Conservation (phyloP, 2,329 filamentous ascomycete genomes). For the Gyromitra esculenta region DNA sequence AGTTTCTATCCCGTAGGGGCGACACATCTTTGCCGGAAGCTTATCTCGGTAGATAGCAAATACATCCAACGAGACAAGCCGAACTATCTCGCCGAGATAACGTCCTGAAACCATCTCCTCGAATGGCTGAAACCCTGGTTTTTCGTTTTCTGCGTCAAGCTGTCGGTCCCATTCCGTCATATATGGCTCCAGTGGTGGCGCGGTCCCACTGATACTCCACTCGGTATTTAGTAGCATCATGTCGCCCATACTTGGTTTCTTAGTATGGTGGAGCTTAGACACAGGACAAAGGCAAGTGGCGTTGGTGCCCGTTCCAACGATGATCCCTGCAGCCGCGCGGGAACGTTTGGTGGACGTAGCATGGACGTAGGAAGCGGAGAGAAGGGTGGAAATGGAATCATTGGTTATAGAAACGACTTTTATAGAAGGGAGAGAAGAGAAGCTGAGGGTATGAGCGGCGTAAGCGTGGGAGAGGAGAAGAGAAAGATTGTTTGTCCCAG, state of each 20-base stretch:
- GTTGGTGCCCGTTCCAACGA: slow-evolving; percentile 74
- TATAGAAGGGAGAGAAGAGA: slow-evolving; percentile 63
- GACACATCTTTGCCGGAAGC: slow-evolving; percentile 67
- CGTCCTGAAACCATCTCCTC: slow-evolving; percentile 72
- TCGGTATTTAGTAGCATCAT: slow-evolving; percentile 53
- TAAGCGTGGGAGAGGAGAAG: slow-evolving; percentile 69
- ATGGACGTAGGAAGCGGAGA: slow-evolving; percentile 71
- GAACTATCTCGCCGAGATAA: slow-evolving; percentile 73
- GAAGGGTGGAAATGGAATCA: slow-evolving; percentile 73
- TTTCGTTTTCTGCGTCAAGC: slow-evolving; percentile 66
- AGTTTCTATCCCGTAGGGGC: slow-evolving; percentile 69
- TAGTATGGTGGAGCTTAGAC: slow-evolving; percentile 62
- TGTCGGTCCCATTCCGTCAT: slow-evolving; percentile 69
- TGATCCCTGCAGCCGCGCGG: slow-evolving; percentile 71
- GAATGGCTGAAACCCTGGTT: slow-evolving; percentile 70
- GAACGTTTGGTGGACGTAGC: slow-evolving; percentile 55
- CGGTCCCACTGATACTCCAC: slow-evolving; percentile 53
- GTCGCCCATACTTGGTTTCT: slow-evolving; percentile 42
- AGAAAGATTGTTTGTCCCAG: slow-evolving; percentile 69
- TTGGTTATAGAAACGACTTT: slow-evolving; percentile 72
- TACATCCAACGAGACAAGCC: slow-evolving; percentile 69
- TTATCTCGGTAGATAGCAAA: slow-evolving; percentile 64
- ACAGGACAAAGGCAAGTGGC: slow-evolving; percentile 72
- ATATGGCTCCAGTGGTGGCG: slow-evolving; percentile 39
- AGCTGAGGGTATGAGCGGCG: slow-evolving; percentile 33